Evolutionary conservation across 1,284 basidiomycete species (phyloP).

Genomic region (Rhodotorula sp.): DNA sequence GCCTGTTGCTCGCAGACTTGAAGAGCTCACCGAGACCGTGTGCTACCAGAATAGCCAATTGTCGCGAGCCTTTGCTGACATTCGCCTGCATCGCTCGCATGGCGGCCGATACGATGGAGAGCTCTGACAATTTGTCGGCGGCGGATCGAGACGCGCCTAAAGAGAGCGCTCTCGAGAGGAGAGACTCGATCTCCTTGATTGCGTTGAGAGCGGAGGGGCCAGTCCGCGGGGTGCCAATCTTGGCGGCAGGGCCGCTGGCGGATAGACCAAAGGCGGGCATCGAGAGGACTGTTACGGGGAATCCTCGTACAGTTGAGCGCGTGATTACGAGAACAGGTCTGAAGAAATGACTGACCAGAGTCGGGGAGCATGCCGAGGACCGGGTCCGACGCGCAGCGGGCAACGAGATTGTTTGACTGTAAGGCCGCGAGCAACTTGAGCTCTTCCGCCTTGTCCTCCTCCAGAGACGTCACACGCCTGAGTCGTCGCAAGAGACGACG

Average conservation of each 20-base stretch:
- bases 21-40: constrained; percentile 62
- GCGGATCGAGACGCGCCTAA: constrained; percentile 28
- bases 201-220: constrained; percentile 27
- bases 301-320: not conserved
- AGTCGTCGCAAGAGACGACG: constrained; percentile 17
- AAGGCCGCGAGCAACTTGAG: constrained; percentile 58
- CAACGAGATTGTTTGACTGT: constrained; percentile 42
- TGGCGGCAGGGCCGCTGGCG: constrained; percentile 1
- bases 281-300: constrained; percentile 29
- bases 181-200: constrained; percentile 34
- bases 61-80: constrained; percentile 61
- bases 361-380: constrained; percentile 51
- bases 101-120: constrained; percentile 53
- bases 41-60: constrained; percentile 58
- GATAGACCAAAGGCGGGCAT: constrained; percentile 33
- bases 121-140: constrained; percentile 32
- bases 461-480: constrained; percentile 40
- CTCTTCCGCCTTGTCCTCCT: constrained; percentile 58
- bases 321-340: rapidly evolving
- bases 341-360: constrained; percentile 30
- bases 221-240: constrained; percentile 28
- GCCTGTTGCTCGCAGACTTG: too few relatives aligned
- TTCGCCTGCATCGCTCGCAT: constrained; percentile 75
- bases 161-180: constrained; percentile 28
- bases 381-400: constrained; percentile 42